Base-by-base conservation (phyloP, 345 rosid genomes). In the Acer campestre region DNA sequence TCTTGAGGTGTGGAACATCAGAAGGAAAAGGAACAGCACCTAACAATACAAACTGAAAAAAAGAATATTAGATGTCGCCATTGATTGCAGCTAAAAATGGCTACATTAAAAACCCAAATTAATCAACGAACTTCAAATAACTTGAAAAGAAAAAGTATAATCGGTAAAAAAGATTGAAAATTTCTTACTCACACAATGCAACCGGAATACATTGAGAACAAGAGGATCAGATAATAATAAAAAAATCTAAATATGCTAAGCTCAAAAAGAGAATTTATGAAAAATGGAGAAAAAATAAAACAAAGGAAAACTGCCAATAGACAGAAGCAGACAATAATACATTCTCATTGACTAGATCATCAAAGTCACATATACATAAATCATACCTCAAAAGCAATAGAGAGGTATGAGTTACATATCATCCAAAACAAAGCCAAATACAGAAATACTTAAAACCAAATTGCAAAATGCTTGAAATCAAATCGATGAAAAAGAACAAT, bases 11-110 rank as follows among this genome's bases (percentile, higher is more conserved):
- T 22, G 93, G 93, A 68, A 91, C 97, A 76, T 93, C 95, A 77
- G 86, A 62, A 38, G 90, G 93, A 68, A 93, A 93, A 13, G 97
- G 97, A 82, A 93, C 94, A 13, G 97, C 97, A 78, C 97, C 97
- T 70, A 93, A 73, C 75, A 93, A 78, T 44, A 93, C 78, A 85
- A 86, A 91, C 97, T 93, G 86, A 10, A 65, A 55, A 71, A 12
- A n/a, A 61, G 73, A 2, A 71, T 14, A 46, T 76, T 51, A 80
- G 81, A 74, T 59, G 48, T 11, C 20, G 31, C 20, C 20, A 22
- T 48, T 11, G 7, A 17, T 17, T 66, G 31, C 56, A 4, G 27
- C 13, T 11, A 46, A 18, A 69, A 40, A 59, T 67, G 14, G 22
- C 61, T 25, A 48, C 7, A 48, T 13, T 10, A 64, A n/a, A 56